Base-by-base conservation (phyloP, 2,329 filamentous ascomycete genomes). In the Hypocreales sp. region DNA sequence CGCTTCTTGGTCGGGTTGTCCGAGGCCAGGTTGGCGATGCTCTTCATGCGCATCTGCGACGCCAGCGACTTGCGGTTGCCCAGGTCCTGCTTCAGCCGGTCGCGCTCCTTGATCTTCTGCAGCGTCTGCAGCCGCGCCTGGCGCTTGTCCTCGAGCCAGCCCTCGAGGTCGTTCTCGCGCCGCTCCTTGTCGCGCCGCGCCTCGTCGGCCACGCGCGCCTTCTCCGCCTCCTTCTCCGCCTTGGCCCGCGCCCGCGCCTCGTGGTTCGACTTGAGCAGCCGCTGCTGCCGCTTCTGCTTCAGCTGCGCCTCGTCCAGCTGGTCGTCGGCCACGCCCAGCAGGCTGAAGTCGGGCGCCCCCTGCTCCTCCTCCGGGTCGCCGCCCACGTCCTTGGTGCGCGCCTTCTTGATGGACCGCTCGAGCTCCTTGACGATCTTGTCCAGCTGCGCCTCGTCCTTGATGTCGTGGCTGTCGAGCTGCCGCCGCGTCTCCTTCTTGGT, bases 21-120 rank as follows among this genome's bases (percentile, higher is more conserved):
- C 0, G 87, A 86, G 4, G 90, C 90, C 2, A 98, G 74, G 45
- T 93, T 94, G 33, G 90, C 90, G 32, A 98, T 84, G 27, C 78
- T 87, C 58, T 95, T 95, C 90, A 98, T 98, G 36, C 90, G 80
- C 56, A 92, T 92, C 52, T 95, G 87, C 31, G 80, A 90, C 7
- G 90, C 90, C 13, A 94, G 72, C 0, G 86, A 94, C 53, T 98
- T 98, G 46, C 90, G 80, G 54, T 95, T 95, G 31, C 87, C 86
- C 2, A 94, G 69, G 46, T 98, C 90, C 23, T 84, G 82, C 56
- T 93, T 94, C 34, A 94, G 68, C 12, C 86, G 73, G 44, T 95
- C 84, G 28, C 84, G 77, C 40, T 95, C 87, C 51, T 92, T 94
- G 52, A 98, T 92, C 51, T 74, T 83, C 43, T 82, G 66, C 3